Evolutionary conservation across 2,329 filamentous ascomycete genomes (phyloP).

Genomic region (Ceratocystiopsis brevicomis): DNA sequence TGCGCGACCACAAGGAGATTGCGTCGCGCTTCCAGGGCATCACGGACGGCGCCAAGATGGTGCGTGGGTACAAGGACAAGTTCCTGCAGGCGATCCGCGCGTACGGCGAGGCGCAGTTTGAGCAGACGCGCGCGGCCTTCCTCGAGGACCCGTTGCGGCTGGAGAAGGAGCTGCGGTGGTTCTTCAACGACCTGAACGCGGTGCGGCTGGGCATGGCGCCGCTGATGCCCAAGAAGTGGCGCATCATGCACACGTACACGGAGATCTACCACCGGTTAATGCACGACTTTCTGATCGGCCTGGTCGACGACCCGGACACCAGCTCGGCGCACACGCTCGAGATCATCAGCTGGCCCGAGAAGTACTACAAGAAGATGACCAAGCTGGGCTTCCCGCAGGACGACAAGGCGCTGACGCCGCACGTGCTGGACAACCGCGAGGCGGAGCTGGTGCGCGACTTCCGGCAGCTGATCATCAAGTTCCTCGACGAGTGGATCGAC

Average conservation of each 20-base stretch:
- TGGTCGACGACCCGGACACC: constrained; percentile 71
- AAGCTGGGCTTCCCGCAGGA: constrained; percentile 65
- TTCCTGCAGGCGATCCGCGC: constrained; percentile 66
- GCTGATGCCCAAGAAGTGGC: constrained; percentile 92
- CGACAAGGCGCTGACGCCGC: constrained; percentile 47
- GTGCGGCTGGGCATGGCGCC: constrained; percentile 83
- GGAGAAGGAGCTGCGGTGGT: constrained; percentile 85
- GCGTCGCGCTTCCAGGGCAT: constrained; percentile 88
- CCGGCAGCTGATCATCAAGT: constrained; percentile 83
- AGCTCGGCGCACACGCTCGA: constrained; percentile 74
- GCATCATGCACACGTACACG: constrained; percentile 76
- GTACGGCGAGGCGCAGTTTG: constrained; percentile 56
- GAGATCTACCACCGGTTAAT: constrained; percentile 85
- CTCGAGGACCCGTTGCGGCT: constrained; percentile 64
- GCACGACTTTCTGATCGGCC: constrained; percentile 75
- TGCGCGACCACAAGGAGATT: constrained; percentile 90
- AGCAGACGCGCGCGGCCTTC: constrained; percentile 53
- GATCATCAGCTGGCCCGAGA: constrained; percentile 87
- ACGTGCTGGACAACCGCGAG: constrained; percentile 80
- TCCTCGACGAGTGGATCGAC: constrained; percentile 94
- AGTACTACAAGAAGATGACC: constrained; percentile 90
- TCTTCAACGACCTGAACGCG: constrained; percentile 90
- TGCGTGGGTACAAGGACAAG: constrained; percentile 92
- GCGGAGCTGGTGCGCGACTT: constrained; percentile 84
- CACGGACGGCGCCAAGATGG: constrained; percentile 76